Percentiles rank a stretch among this genome's conserved stretches.
phyloP scores from a whole-genome alignment of 768 basidiomycete species.

The Kwoniella pini region DNA sequence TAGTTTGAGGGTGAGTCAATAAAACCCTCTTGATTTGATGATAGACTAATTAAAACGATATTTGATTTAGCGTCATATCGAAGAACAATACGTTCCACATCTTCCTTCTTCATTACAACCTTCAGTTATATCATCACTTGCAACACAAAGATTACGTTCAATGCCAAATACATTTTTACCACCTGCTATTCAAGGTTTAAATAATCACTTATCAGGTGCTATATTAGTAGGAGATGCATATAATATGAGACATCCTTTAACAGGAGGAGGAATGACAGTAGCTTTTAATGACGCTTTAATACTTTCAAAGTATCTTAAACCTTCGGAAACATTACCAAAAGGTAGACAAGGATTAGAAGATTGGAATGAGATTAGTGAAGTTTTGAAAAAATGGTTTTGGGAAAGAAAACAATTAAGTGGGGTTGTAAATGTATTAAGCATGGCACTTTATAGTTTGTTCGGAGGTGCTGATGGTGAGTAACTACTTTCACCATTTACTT shows the following conservation, averaged over 20 bases:
- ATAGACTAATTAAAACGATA: too few species aligned
- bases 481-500: conserved; percentile 57
- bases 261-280: conserved; percentile 98
- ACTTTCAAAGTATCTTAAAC: conserved; percentile 66
- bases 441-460: conserved; percentile 92
- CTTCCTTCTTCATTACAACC: conserved; percentile 72
- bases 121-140: conserved; percentile 68
- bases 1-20: conserved; percentile 73
- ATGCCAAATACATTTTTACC: conserved; percentile 98
- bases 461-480: conserved; percentile 79
- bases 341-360: conserved; percentile 52
- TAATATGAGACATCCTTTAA: conserved; percentile 99
- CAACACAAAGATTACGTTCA: conserved; percentile 74
- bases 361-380: conserved; percentile 55
- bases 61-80: conserved; percentile 76
- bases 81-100: conserved; percentile 71
- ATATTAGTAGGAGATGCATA: conserved; percentile 91
- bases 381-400: conserved; percentile 80
- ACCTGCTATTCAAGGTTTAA: conserved; percentile 64
- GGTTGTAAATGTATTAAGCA: conserved; percentile 87
- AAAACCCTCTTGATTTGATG: too few species aligned
- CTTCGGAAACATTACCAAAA: conserved; percentile 33
- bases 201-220: conserved; percentile 57
- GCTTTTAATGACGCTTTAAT: conserved; percentile 82
- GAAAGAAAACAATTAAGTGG: conserved; percentile 75